Base-by-base conservation (phyloP, 2,329 filamentous ascomycete genomes). In the Fusarium haematococcum region DNA sequence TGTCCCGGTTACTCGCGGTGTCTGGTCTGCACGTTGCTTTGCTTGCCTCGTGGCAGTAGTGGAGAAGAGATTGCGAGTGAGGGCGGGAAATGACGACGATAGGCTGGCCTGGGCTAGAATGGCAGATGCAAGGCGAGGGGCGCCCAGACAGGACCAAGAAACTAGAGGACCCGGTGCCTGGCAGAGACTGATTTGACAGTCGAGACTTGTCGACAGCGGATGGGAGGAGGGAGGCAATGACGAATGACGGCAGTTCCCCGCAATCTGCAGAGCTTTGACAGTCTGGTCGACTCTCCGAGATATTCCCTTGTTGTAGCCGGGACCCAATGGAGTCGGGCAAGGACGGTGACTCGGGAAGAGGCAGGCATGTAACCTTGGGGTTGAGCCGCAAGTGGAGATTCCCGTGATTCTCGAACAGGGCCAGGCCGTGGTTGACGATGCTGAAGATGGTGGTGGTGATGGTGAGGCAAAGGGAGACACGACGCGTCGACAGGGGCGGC, bases 341-440 rank as follows among this genome's bases (percentile, higher is more conserved):
- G 39, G 52, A 57, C 48, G 48, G 48, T 4, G 18, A 32, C 25
- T 64, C 56, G 41, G 62, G 27, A 30, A 32, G 27, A 57, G 13
- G 59, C 52, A 50, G 45, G 45, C 45, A 74, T 71, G 65, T 54
- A 73, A 67, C 65, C 63, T 60, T 68, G 63, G 48, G 57, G 56
- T 68, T 65, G 75, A 78, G 71, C 68, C 74, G 75, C 75, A 77
- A 75, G 77, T 78, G 77, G 77, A 78, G 67, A 41, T 50, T 41
- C 20, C 63, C 54, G 39, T 60, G 32, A 56, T 35, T 58, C 66
- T 59, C 30, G 48, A 52, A 52, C 48, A 13, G 25, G 48, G 27
- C 48, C 48, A 52, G n/a, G 25, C 45, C 45, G 25, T 63, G 11
- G 35, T 60, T 23, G n/a, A 13, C n/a, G 39, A 48, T 30, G n/a